These are phyloP conservation scores for Peniophora sp. DNA, from an alignment of 1,284 basidiomycete genomes.

Conservation along the genomic window DNA sequence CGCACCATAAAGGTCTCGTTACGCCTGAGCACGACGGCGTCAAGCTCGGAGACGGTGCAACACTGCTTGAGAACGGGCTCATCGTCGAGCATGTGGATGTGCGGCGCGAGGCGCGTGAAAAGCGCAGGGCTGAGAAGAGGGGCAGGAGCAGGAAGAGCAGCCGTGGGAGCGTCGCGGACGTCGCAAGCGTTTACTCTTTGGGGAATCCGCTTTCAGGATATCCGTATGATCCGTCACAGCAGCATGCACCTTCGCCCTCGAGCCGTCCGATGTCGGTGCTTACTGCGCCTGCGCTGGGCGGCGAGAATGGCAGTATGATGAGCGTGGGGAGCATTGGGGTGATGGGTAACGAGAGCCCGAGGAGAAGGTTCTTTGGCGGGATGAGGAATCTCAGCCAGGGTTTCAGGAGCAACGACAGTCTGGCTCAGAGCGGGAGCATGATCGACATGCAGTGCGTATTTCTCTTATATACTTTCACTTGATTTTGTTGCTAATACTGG, in stretches of 20 bases:
- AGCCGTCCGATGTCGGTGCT: conserved; percentile 58
- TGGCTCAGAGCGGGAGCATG: conserved; percentile 74
- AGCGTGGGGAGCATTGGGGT: background rate
- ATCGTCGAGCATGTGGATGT: conserved; percentile 81
- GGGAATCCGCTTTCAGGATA: conserved; percentile 49
- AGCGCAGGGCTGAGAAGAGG: conserved; percentile 57
- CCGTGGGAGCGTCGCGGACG: conserved; percentile 58
- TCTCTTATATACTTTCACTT: conserved; percentile 4
- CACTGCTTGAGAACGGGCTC: conserved; percentile 78
- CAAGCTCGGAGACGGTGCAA: conserved; percentile 51
- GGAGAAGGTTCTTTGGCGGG: conserved; percentile 70
- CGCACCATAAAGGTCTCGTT: conserved; percentile 8
- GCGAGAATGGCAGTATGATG: background rate
- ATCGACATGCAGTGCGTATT: conserved; percentile 86
- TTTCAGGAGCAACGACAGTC: conserved; percentile 71
- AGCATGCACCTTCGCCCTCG: background rate
- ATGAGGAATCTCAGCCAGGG: conserved; percentile 70
- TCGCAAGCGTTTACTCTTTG: conserved; percentile 61
- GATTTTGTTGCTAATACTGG: conserved; percentile 2
- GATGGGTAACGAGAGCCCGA: background rate
- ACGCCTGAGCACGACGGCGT: conserved; percentile 37
- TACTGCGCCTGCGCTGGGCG: conserved; percentile 27
- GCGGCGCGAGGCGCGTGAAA: conserved; percentile 69
- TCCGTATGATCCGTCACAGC: conserved; percentile 27
- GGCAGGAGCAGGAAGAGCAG: conserved; percentile 63